Conservation (phyloP, 495 filamentous ascomycete genomes). For the Talaromyces ruber region DNA sequence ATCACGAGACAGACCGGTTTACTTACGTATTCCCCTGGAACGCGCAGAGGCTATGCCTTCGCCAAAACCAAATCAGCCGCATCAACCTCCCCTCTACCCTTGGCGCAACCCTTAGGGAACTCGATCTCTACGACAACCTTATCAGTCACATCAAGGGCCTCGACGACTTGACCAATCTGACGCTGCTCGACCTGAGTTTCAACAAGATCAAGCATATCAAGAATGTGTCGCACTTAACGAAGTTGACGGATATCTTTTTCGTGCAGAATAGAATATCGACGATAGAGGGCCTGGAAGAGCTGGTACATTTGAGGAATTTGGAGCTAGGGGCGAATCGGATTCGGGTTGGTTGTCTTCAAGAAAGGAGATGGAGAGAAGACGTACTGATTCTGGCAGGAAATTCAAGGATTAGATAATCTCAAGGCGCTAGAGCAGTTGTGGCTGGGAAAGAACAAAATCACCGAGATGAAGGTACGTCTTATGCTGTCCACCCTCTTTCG, state of each 20-base stretch:
- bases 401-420: slow-evolving; percentile 77
- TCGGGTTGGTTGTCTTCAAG: slow-evolving; percentile 35
- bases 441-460: slow-evolving; percentile 98
- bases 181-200: slow-evolving; percentile 84
- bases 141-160: slow-evolving; percentile 81
- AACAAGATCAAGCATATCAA: slow-evolving; percentile 99
- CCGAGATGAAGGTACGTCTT: slow-evolving; percentile 56
- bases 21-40: background rate
- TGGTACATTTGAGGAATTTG: slow-evolving; percentile 67
- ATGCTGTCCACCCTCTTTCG: background rate
- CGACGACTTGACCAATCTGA: slow-evolving; percentile 65
- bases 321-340: slow-evolving; percentile 92
- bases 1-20: background rate
- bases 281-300: slow-evolving; percentile 77
- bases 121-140: slow-evolving; percentile 98
- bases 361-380: background rate
- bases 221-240: slow-evolving; percentile 66
- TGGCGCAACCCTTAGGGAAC: slow-evolving; percentile 59
- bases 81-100: slow-evolving; percentile 63
- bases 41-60: slow-evolving; percentile 70
- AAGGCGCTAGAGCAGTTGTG: slow-evolving; percentile 76
- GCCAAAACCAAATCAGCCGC: slow-evolving; percentile 80
- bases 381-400: slow-evolving; percentile 43
- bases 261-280: slow-evolving; percentile 86
- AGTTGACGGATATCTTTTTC: slow-evolving; percentile 82